Evolutionary conservation across 306 rosid genomes (phyloP), one percentile per base, ranked within the genome.

Genomic region (Casuarina cunninghamiana): DNA sequence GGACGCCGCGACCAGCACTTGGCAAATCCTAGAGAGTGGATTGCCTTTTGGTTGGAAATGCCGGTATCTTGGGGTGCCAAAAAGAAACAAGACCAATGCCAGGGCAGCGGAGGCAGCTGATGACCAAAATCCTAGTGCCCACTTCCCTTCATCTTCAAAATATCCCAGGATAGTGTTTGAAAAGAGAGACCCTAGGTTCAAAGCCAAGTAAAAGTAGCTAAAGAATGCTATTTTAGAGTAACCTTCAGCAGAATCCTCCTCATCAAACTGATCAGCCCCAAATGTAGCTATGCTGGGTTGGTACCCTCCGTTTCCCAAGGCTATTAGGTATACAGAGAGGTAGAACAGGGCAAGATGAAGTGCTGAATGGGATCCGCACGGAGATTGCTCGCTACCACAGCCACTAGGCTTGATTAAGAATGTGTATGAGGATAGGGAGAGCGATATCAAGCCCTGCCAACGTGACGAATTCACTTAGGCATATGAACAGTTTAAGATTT

Each of bases 191-290:
- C 97, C 97, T 51, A 93, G 88, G 74, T 90, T 93, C 32, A 90
- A 63, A 21, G 97, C 94, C 84, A 93, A 80, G 84, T 93, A 93
- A 68, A 93, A 93, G 84, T 89, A 93, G 85, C 97, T 89, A 21
- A 93, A 93, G 75, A 93, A 93, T 21, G 93, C 72, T 9, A 90
- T 80, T 71, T 93, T 90, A 19, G 96, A 89, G 75, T 72, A 80
- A 10, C 89, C 87, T 72, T 93, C 97, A 5, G n/a, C 74, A 0
- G 82, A 78, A 71, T 93, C 87, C n/a, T 76, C 90, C 77, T 85
- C 97, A 73, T 93, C 97, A 74, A 93, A 93, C 35, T 93, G 97
- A 75, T 93, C 97, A 2, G 97, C 93, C 8, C 97, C 97, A 78
- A 93, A 91, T 38, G 97, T 90, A 3, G 96, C 97, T 42, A 93